A percentile compares a stretch with the other conserved stretches of the same genome.
Conservation (phyloP, 108 stramenopile species). For the Skeletonema potamos region DNA sequence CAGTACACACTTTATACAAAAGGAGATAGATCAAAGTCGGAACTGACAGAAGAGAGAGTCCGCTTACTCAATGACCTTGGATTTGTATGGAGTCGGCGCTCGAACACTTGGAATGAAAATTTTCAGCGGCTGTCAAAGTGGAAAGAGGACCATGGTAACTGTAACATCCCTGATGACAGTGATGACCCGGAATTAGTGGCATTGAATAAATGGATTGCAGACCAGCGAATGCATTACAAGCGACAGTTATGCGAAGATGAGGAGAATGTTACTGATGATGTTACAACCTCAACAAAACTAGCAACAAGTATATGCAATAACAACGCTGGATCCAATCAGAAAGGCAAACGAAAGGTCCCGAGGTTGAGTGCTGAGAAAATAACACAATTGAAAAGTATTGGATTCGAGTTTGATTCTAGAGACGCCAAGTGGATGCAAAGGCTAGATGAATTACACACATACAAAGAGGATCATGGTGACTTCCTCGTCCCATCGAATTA, state of each 20-base stretch:
- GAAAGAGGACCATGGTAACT: slow-evolving; percentile 28
- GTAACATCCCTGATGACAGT: slow-evolving; percentile 28
- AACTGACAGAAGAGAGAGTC: slow-evolving; percentile 37
- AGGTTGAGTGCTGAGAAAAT: slow-evolving; percentile 33
- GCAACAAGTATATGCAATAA: neutral
- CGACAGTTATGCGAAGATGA: slow-evolving; percentile 29
- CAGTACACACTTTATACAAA: slow-evolving; percentile 32
- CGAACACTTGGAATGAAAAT: slow-evolving; percentile 41
- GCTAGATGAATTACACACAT: slow-evolving; percentile 26
- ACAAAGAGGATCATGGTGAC: slow-evolving; percentile 35
- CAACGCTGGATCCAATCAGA: slow-evolving; percentile 19
- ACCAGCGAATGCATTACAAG: slow-evolving; percentile 39
- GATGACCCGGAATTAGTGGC: slow-evolving; percentile 25
- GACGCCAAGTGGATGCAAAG: slow-evolving; percentile 45
- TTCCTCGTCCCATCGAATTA: slow-evolving; percentile 33
- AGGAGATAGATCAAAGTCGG: slow-evolving; percentile 23
- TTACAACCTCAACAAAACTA: neutral
- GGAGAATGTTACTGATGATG: neutral
- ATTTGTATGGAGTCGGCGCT: slow-evolving; percentile 38
- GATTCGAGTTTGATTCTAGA: slow-evolving; percentile 41
- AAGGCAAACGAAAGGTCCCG: slow-evolving; percentile 32
- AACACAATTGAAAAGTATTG: slow-evolving; percentile 16
- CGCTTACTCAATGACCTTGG: slow-evolving; percentile 34
- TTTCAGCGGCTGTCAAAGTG: slow-evolving; percentile 31
- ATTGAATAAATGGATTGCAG: slow-evolving; percentile 39